Conservation (phyloP, 2,329 filamentous ascomycete species). For the Cercospora sp. region DNA sequence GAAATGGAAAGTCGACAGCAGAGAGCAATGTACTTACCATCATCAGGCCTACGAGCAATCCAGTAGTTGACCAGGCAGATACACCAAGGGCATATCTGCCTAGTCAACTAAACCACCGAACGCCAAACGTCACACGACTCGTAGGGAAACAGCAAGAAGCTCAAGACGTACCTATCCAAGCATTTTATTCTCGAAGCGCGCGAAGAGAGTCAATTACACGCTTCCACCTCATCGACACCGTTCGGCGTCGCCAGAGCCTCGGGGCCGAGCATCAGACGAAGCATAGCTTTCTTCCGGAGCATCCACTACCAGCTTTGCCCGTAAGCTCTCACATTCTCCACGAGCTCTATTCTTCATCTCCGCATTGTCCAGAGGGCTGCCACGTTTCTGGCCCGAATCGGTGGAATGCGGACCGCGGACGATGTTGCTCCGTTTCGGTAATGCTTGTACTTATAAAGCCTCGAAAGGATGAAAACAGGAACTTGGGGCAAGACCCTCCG, state of each 20-base stretch:
- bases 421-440: neutral
- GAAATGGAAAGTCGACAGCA: neutral
- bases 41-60: neutral
- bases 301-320: neutral
- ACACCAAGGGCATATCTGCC: constrained; percentile 3
- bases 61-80: constrained; percentile 11
- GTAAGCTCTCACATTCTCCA: neutral
- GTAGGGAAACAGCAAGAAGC: neutral
- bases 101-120: constrained; percentile 11
- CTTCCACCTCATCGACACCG: neutral
- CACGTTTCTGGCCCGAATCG: neutral
- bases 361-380: neutral
- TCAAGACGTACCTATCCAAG: neutral
- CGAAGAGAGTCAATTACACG: neutral
- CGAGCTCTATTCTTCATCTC: neutral
- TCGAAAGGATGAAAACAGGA: neutral
- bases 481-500: neutral
- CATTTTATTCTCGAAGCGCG: neutral
- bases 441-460: neutral
- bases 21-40: neutral
- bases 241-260: neutral
- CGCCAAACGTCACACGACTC: neutral
- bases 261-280: neutral
- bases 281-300: neutral
- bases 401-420: neutral